Conservation (phyloP, 495 filamentous ascomycete species). For the Hyphodiscus hymeniophilus region DNA sequence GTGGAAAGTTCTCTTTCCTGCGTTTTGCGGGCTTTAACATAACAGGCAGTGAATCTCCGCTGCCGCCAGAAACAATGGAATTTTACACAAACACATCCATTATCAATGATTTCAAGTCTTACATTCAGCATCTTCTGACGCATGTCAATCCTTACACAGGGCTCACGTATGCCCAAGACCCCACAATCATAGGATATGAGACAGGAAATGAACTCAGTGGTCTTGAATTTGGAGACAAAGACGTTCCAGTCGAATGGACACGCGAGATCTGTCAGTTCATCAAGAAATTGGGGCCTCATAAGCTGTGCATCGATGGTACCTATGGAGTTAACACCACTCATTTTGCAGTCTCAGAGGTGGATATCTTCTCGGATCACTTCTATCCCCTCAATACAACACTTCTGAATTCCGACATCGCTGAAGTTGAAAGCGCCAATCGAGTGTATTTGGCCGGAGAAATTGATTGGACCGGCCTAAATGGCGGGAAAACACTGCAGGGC, state of each 20-base stretch:
- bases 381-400: slow-evolving; percentile 39
- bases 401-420: slow-evolving; percentile 33
- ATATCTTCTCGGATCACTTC: slow-evolving; percentile 46
- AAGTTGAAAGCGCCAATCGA: slow-evolving; percentile 32
- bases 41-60: slow-evolving; percentile 25
- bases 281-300: slow-evolving; percentile 39
- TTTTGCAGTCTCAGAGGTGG: slow-evolving; percentile 36
- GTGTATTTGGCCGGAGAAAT: slow-evolving; percentile 45
- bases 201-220: slow-evolving; percentile 48
- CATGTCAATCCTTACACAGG: slow-evolving; percentile 47
- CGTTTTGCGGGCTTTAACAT: slow-evolving; percentile 44
- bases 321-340: slow-evolving; percentile 47
- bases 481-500: slow-evolving; percentile 18
- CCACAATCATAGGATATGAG: slow-evolving; percentile 48
- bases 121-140: slow-evolving; percentile 39
- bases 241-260: slow-evolving; percentile 41
- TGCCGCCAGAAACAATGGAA: slow-evolving; percentile 34
- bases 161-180: slow-evolving; percentile 45
- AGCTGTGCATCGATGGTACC: slow-evolving; percentile 45
- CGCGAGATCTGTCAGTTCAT: slow-evolving; percentile 38
- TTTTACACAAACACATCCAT: slow-evolving; percentile 46
- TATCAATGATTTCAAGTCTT: slow-evolving; percentile 41
- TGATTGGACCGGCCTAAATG: slow-evolving; percentile 34
- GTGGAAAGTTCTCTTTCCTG: slow-evolving; percentile 49
- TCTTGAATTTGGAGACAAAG: slow-evolving; percentile 38